Percentiles rank a stretch among this genome's conserved stretches.
Evolutionary conservation across 441 rosid genomes (phyloP).

Genomic region (Breynia disticha): DNA sequence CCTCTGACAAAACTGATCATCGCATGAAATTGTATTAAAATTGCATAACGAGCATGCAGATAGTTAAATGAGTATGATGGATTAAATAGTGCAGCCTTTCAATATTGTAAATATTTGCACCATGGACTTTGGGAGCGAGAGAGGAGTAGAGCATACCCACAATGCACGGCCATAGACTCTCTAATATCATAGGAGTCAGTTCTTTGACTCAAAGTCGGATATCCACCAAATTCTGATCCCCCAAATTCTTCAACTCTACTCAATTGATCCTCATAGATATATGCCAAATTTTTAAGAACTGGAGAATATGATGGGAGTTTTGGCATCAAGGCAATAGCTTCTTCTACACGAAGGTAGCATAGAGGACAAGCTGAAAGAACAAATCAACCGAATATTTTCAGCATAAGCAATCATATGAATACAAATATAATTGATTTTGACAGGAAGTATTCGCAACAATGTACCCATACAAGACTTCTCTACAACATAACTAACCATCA

Average conservation of each 20-base stretch:
- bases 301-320: slow-evolving; percentile 63
- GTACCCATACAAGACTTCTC: neutral
- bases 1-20: slow-evolving; percentile 68
- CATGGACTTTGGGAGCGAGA: neutral
- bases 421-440: too few species aligned
- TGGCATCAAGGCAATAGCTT: slow-evolving; percentile 73
- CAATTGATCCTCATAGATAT: slow-evolving; percentile 46
- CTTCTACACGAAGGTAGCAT: slow-evolving; percentile 81
- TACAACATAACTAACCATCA: too few species aligned
- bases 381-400: slow-evolving; percentile 24
- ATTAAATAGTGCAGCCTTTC: neutral
- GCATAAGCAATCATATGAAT: slow-evolving; percentile 5
- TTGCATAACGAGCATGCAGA: neutral
- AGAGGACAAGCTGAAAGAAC: slow-evolving; percentile 73
- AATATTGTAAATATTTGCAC: neutral
- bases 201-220: slow-evolving; percentile 63
- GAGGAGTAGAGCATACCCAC: slow-evolving; percentile 50
- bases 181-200: slow-evolving; percentile 60
- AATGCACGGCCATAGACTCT: slow-evolving; percentile 69
- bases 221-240: slow-evolving; percentile 89
- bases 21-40: too few species aligned
- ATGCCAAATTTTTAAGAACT: slow-evolving; percentile 51
- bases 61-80: neutral
- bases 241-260: slow-evolving; percentile 55
- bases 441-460: too few species aligned